These are phyloP conservation scores for Noccaea bulbosa DNA, from an alignment of 345 rosid species.

Conservation along the genomic window DNA sequence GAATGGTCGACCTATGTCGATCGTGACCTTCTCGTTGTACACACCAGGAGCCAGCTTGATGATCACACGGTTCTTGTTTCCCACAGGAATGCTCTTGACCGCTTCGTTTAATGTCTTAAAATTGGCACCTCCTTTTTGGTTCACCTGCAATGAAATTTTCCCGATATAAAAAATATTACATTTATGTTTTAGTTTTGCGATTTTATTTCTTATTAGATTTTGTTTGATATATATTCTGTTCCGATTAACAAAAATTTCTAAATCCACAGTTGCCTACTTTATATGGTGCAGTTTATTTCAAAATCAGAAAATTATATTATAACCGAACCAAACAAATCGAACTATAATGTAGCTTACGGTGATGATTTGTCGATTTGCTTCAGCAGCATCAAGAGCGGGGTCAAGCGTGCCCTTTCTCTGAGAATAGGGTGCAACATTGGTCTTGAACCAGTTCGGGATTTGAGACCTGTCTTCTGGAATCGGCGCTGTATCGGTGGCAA, in stretches of 20 bases:
- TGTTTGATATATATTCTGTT: too few relatives aligned
- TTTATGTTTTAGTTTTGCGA: too few relatives aligned
- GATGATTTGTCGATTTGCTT: slow-evolving; percentile 43
- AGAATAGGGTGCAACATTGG: slow-evolving; percentile 38
- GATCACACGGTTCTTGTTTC: slow-evolving; percentile 60
- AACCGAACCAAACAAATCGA: too few relatives aligned
- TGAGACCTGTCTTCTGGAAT: slow-evolving; percentile 47
- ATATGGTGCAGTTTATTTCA: not conserved
- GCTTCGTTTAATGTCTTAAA: slow-evolving; percentile 60
- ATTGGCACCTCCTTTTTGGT: slow-evolving; percentile 41
- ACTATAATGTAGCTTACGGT: slow-evolving; percentile 42
- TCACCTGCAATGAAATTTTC: slow-evolving; percentile 24
- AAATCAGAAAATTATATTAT: not conserved
- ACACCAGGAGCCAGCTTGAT: slow-evolving; percentile 54
- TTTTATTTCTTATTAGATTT: too few relatives aligned
- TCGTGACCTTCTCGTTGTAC: slow-evolving; percentile 62
- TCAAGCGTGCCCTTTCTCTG: slow-evolving; percentile 48
- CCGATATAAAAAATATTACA: too few relatives aligned
- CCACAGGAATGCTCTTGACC: slow-evolving; percentile 50
- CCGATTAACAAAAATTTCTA: too few relatives aligned
- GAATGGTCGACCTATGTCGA: slow-evolving; percentile 51
- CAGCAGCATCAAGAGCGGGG: slow-evolving; percentile 54
- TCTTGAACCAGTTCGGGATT: slow-evolving; percentile 50
- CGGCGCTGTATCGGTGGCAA: slow-evolving; percentile 32
- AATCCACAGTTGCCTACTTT: not conserved